Conservation (phyloP, 257 asterid species). For the Solanum medicagineum region DNA sequence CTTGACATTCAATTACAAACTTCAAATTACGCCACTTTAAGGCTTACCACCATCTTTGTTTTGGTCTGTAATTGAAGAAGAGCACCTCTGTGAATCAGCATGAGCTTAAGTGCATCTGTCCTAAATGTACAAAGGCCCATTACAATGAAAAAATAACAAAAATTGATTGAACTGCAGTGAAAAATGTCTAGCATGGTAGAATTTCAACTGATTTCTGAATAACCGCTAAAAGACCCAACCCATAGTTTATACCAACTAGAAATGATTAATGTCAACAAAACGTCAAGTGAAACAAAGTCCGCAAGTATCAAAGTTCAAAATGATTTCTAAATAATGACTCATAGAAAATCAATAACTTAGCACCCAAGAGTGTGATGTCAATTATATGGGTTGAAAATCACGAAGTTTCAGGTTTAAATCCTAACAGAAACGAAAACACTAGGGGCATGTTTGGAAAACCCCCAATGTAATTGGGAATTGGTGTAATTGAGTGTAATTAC, state of each 20-base stretch:
- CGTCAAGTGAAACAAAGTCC: not conserved
- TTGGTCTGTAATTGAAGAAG: slow-evolving; percentile 8
- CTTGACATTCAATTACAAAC: not conserved
- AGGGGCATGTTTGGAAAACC: too few relatives aligned
- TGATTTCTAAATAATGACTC: not conserved
- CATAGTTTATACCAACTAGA: not conserved
- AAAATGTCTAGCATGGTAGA: not conserved
- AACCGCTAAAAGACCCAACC: not conserved
- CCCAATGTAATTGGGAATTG: too few relatives aligned
- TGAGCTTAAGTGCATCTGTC: slow-evolving; percentile 14
- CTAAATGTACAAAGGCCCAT: not conserved
- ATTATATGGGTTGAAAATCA: too few relatives aligned
- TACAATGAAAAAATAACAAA: not conserved
- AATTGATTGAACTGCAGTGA: not conserved
- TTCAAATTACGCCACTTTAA: not conserved
- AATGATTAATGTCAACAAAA: not conserved
- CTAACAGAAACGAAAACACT: too few relatives aligned
- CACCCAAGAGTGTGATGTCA: too few relatives aligned
- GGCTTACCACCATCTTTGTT: not conserved
- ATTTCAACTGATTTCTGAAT: not conserved
- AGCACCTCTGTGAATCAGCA: slow-evolving; percentile 1
- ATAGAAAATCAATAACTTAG: not conserved
- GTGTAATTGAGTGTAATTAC: too few relatives aligned
- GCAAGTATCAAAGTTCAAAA: not conserved
- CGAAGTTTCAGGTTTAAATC: too few relatives aligned